Conservation (phyloP, 176 grass and related monocot genomes). For the Elymus sibiricus region DNA sequence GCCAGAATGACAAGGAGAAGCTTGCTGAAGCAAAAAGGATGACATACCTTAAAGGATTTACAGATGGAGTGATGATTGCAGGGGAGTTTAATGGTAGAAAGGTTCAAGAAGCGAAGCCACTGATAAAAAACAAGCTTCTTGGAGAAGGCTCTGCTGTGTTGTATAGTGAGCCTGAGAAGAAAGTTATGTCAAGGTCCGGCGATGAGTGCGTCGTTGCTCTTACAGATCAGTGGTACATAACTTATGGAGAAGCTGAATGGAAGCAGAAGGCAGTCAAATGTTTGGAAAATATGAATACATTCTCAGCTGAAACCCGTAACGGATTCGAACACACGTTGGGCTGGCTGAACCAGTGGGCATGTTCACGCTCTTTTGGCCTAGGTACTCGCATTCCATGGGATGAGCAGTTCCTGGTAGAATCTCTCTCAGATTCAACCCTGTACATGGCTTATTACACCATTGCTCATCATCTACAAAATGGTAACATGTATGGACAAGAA, state of each 20-base stretch:
- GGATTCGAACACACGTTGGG: conserved; percentile 70
- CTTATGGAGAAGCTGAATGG: conserved; percentile 73
- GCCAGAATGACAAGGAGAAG: conserved; percentile 80
- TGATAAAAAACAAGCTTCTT: conserved; percentile 64
- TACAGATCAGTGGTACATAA: conserved; percentile 81
- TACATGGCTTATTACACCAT: conserved; percentile 85
- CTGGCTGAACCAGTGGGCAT: conserved; percentile 84
- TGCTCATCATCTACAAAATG: conserved; percentile 65
- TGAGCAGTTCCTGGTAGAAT: conserved; percentile 69
- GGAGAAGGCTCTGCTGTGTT: conserved; percentile 47
- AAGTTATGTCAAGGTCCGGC: conserved; percentile 81
- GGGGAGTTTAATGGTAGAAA: conserved; percentile 61
- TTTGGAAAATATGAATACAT: conserved; percentile 64
- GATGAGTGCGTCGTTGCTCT: conserved; percentile 80
- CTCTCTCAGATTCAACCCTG: conserved; percentile 81
- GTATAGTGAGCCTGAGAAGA: conserved; percentile 72
- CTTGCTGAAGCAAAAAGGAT: conserved; percentile 72
- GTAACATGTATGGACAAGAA: conserved; percentile 66
- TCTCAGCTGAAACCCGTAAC: conserved; percentile 53
- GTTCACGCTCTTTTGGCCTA: conserved; percentile 75
- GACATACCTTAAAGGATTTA: conserved; percentile 79
- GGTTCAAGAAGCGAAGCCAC: conserved; percentile 69
- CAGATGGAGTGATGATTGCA: conserved; percentile 69
- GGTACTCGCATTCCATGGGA: conserved; percentile 82
- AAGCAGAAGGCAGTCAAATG: conserved; percentile 57